Evolutionary conservation across 768 basidiomycete species (phyloP), one percentile per base, ranked within the genome.

Genomic region (Phaeolepiota aurea): DNA sequence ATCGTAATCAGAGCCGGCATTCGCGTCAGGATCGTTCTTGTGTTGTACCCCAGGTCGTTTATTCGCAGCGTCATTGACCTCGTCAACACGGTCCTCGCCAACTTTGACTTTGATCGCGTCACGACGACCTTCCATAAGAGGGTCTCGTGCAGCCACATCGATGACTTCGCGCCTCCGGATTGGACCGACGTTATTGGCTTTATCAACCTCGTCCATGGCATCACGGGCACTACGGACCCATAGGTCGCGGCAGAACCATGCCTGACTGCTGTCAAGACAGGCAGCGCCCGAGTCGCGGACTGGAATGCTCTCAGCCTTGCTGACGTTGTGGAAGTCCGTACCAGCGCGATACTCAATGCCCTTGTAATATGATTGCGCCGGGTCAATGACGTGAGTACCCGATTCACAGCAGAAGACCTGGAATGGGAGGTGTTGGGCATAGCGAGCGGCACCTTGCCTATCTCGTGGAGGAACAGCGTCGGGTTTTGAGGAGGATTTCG

Each of bases 341-440:
- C 89, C 91, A 2, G 88, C 75, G 35, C 92, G 85, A 58, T 99
- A 99, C 0, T 54, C 54, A 49, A 99, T 74, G 32, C 87, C 88
- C 31, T 79, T 79, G 69, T 99, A 99, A 68, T 98, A 99, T 0
- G 91, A 87, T 58, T 97, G 93, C 22, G 74, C 75, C 9, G 96
- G 96, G 56, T 99, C 96, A 47, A 99, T 82, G 54, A 99, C 82
- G 57, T 98, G 96, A 1, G 91, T 93, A 3, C 96, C 96, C 0
- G 91, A 85, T 66, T 99, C 96, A 63, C 96, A 99, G 68, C 96
- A 99, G 65, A 96, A 98, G 5, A 87, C 91, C 58, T 99, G 96
- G 71, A 99, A 97, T 3, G 96, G 96, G 1, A 98, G 76, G 54
- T 99, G 93, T 44, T 84, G 78, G 1, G 78, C 78, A 59, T 94